A percentile compares a stretch with the other conserved stretches of the same genome.
These are phyloP conservation scores for Mortierella sp. DNA, from an alignment of 371 early-diverging fungal species.

Conservation along the genomic window DNA sequence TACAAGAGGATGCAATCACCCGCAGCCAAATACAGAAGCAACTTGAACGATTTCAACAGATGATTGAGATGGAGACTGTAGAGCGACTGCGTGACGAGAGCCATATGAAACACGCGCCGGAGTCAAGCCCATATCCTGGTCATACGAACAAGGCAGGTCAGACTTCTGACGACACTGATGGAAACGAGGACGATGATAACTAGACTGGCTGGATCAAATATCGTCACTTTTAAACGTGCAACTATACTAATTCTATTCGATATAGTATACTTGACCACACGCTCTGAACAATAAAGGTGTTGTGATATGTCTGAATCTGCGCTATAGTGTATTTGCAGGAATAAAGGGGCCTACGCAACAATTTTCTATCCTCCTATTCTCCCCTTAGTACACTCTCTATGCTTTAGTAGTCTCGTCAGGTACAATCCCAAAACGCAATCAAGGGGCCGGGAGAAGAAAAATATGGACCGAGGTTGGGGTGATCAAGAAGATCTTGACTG, in stretches of 20 bases:
- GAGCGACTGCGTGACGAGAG: slow-evolving; percentile 3
- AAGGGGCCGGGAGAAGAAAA: background rate
- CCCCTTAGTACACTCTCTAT: background rate
- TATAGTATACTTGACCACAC: too few relatives aligned
- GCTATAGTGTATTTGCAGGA: background rate
- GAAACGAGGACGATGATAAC: background rate
- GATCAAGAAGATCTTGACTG: background rate
- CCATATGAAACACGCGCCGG: background rate
- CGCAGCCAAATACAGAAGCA: slow-evolving; percentile 22
- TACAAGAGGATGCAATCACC: background rate
- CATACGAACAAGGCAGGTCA: background rate
- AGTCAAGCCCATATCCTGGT: background rate
- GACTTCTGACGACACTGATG: background rate
- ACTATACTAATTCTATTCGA: too few relatives aligned
- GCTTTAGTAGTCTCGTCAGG: background rate
- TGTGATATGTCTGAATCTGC: background rate
- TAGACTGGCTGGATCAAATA: background rate
- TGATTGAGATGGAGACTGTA: slow-evolving; percentile 46
- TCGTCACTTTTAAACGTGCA: background rate
- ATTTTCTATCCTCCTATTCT: background rate
- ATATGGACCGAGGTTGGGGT: background rate
- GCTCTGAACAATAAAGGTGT: too few relatives aligned
- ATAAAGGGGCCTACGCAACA: slow-evolving; percentile 4
- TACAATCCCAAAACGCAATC: background rate
- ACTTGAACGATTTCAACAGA: slow-evolving; percentile 21